Evolutionary conservation across 2,329 filamentous ascomycete genomes (phyloP), one percentile per base, ranked within the genome.

Genomic region (Diaporthe citriasiana): DNA sequence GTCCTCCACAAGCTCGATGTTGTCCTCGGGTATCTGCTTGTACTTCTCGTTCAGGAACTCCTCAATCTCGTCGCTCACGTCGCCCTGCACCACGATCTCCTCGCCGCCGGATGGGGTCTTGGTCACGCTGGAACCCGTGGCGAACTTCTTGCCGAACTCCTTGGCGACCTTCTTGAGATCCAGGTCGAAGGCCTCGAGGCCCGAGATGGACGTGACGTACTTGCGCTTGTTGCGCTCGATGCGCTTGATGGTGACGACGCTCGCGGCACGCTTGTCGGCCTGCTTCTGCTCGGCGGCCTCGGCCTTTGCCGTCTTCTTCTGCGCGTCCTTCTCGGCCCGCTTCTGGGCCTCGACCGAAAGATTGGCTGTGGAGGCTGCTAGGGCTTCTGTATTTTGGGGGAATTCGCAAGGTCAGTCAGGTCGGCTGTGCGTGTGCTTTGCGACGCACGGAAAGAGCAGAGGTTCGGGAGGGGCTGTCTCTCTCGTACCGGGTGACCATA

Each of bases 151-250:
- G 76, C 97, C 97, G 78, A 98, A 92, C 81, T 98, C 97, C 87
- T 98, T 98, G 74, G 95, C 93, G 10, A 86, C 89, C 87, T 98
- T 98, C 85, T 99, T 99, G 80, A 98, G 89, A 73, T 98, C 96
- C 55, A 98, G 84, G 0, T 95, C 95, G 80, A 98, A 97, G 0
- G 93, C 92, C 83, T 99, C 97, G 27, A 99, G 88, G 0, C 97
- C 97, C 9, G 91, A 91, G n/a, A 99, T 92, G 22, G 95, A 93
- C 0, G 97, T 99, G 71, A 99, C 95, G 82, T 92, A 97, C 87
- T 99, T 99, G 81, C 97, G 92, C 89, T 99, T 99, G 85, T 98
- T 98, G 76, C 97, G 92, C 88, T 98, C 97, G 79, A 99, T 97
- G 35, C 97, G 94, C 89, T 98, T 98, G 86, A 99, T 98, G 73